phyloP scores from a whole-genome alignment of 345 rosid species.

The Bretschneidera sinensis region DNA sequence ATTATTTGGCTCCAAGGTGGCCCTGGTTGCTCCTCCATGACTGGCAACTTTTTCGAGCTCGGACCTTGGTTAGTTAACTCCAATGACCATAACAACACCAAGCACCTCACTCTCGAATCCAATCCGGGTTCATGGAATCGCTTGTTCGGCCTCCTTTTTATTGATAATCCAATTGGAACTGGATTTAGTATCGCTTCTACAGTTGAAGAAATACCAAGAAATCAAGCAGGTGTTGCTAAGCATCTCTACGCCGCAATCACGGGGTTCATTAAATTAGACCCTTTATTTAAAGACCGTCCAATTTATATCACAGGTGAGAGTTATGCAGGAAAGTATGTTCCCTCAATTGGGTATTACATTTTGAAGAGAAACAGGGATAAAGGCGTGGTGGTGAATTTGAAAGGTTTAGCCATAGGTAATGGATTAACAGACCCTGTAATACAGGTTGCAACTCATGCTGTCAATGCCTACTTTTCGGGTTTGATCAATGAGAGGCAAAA shows the following conservation, averaged over 20 bases:
- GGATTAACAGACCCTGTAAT: slow-evolving; percentile 69
- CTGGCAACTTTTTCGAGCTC: slow-evolving; percentile 73
- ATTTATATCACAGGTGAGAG: slow-evolving; percentile 75
- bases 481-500: slow-evolving; percentile 66
- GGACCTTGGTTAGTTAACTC: slow-evolving; percentile 69
- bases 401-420: slow-evolving; percentile 73
- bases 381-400: slow-evolving; percentile 52
- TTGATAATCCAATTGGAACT: slow-evolving; percentile 78
- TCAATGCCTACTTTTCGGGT: slow-evolving; percentile 53
- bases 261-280: slow-evolving; percentile 43
- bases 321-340: slow-evolving; percentile 78
- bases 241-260: slow-evolving; percentile 58
- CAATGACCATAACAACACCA: slow-evolving; percentile 12
- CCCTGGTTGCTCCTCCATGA: slow-evolving; percentile 95
- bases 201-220: slow-evolving; percentile 48
- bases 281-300: slow-evolving; percentile 42
- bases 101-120: slow-evolving; percentile 29
- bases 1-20: slow-evolving; percentile 91
- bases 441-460: slow-evolving; percentile 55
- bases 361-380: slow-evolving; percentile 38
- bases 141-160: slow-evolving; percentile 62
- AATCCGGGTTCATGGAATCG: slow-evolving; percentile 81
- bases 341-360: slow-evolving; percentile 71
- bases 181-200: slow-evolving; percentile 83
- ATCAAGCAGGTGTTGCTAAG: slow-evolving; percentile 52